These are phyloP conservation scores for Recurvomyces mirabilis DNA, from an alignment of 495 filamentous ascomycete species.

Conservation along the genomic window DNA sequence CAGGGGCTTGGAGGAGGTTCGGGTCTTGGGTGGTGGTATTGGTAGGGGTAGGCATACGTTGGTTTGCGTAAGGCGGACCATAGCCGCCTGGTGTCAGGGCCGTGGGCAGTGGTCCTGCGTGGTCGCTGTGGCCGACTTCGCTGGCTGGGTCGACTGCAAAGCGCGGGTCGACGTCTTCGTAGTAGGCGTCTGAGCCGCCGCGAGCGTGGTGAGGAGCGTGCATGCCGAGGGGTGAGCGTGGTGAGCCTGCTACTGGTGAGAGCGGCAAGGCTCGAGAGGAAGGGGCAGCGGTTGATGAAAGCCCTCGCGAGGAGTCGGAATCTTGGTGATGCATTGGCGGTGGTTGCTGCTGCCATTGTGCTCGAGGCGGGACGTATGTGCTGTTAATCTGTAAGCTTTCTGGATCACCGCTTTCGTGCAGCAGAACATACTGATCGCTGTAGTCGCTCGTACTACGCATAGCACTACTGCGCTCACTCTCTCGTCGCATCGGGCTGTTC, in stretches of 20 bases:
- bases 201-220: slow-evolving; percentile 31
- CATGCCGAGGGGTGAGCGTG: slow-evolving; percentile 8
- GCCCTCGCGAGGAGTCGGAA: slow-evolving; percentile 13
- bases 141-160: slow-evolving; percentile 47
- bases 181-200: slow-evolving; percentile 52
- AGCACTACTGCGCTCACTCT: slow-evolving; percentile 4
- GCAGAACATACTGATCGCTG: slow-evolving; percentile 68
- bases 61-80: neutral
- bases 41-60: slow-evolving; percentile 9
- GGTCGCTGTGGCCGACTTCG: slow-evolving; percentile 24
- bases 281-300: slow-evolving; percentile 21
- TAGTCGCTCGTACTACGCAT: slow-evolving; percentile 48
- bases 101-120: slow-evolving; percentile 11
- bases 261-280: slow-evolving; percentile 25
- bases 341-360: slow-evolving; percentile 27
- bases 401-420: no score
- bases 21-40: slow-evolving; percentile 8
- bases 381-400: slow-evolving; percentile 11
- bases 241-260: slow-evolving; percentile 23
- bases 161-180: slow-evolving; percentile 87
- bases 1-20: slow-evolving; percentile 5
- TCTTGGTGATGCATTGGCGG: neutral
- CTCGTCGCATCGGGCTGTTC: neutral
- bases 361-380: slow-evolving; percentile 40
- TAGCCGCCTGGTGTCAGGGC: slow-evolving; percentile 16